Conservation (phyloP, 257 asterid genomes). For the Gentiana macrophylla region DNA sequence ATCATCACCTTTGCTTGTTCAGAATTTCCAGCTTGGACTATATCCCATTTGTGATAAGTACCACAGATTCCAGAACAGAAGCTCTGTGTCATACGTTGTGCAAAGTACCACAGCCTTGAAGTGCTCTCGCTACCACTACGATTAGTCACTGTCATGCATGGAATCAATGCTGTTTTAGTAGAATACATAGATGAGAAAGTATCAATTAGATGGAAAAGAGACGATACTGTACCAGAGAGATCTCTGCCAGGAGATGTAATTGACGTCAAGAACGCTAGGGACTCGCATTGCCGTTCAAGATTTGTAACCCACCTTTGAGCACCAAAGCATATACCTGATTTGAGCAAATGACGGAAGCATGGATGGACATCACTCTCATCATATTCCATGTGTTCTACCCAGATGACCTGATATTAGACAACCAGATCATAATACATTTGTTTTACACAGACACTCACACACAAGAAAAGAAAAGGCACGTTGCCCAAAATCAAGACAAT, state of each 20-base stretch:
- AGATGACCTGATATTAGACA: constrained; percentile 43
- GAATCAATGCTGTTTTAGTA: not conserved
- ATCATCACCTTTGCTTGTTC: constrained; percentile 50
- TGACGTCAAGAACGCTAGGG: constrained; percentile 30
- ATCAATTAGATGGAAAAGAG: not conserved
- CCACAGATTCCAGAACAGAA: constrained; percentile 62
- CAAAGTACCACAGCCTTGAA: constrained; percentile 27
- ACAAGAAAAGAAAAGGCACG: too few species aligned
- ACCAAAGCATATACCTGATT: constrained; percentile 72
- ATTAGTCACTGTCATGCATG: constrained; percentile 29
- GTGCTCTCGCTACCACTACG: constrained; percentile 48
- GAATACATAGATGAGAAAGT: not conserved
- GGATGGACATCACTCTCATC: constrained; percentile 48
- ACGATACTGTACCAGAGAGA: constrained; percentile 32
- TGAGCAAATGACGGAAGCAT: constrained; percentile 45
- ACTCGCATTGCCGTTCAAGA: constrained; percentile 60
- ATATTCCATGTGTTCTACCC: constrained; percentile 79
- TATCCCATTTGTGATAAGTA: constrained; percentile 61
- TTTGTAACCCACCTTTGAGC: constrained; percentile 71
- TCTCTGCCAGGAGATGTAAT: constrained; percentile 35
- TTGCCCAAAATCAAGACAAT: too few species aligned
- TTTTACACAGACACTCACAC: too few species aligned
- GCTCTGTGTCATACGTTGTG: constrained; percentile 64
- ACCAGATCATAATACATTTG: too few species aligned
- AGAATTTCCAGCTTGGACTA: constrained; percentile 32